Evolutionary conservation across 75 land plant species (phyloP), one percentile per base, ranked within the genome.

Genomic region (Sequoia sempervirens): DNA sequence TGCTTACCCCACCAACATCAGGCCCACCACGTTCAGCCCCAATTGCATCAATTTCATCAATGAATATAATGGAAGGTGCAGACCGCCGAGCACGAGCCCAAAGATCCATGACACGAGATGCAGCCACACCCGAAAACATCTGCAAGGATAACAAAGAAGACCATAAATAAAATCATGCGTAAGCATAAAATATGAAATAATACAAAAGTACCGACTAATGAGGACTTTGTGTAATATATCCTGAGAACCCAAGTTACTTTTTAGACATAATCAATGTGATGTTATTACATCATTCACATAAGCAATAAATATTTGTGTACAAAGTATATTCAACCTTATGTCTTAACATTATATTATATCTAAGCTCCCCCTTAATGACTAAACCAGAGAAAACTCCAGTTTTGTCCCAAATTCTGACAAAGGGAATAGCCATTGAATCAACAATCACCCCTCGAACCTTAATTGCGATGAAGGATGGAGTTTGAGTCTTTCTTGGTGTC

Each of bases 31-130:
- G 98, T 88, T 93, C 94, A 81, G 96, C 95, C 78, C 98, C 99
- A 88, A 97, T 97, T 13, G 99, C 99, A 92, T 97, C 99, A 80
- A 97, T 97, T 87, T 97, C 99, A 89, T 97, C 99, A 89, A 97
- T 95, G 86, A 97, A 97, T 50, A 97, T 94, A 26, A 97, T 96
- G 40, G 95, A 94, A 52, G 99, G 99, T 81, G 99, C 92, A 90
- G 89, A 93, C 74, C 92, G 90, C 66, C 99, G 91, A 28, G 99
- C 98, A 87, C 90, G 92, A 75, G 93, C 56, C 85, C 96, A 97
- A 30, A 97, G 94, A 87, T 97, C 98, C 86, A 92, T 91, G 30
- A 97, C 98, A 85, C 99, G 96, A 56, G 99, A 86, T 70, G 99
- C 98, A 43, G 99, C 99, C 80, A 97, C 98, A 41, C 99, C 99